Base-by-base conservation (phyloP, 176 grass and related monocot species). In the sorghum (Sorghum bicolor) region DNA sequence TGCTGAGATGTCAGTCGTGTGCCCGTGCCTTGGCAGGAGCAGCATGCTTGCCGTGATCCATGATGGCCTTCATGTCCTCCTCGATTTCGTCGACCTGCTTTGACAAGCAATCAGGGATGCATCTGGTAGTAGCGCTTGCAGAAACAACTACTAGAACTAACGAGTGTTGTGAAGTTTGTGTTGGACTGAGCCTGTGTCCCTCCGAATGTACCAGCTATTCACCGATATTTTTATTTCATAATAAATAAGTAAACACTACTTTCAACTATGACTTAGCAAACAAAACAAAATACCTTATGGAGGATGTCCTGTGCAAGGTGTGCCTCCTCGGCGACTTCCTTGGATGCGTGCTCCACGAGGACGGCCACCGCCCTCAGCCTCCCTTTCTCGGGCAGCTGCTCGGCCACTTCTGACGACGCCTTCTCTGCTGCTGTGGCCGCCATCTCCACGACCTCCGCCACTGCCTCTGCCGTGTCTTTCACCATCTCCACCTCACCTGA, bases 401-500 rank as follows among this genome's bases (percentile, higher is more conserved):
- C 86, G 0, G 71, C 86, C 58, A 89, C 79, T 78, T 94, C 43
- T 8, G 89, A 76, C 20, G 90, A 89, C 8, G 70, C 70, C 72
- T 86, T 91, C 82, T 93, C 95, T 5, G 72, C 76, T n/a, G 32
- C 87, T 0, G 57, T 64, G 4, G 92, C 92, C 4, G 86, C 79
- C 24, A 88, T 86, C 80, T 97, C 95, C 37, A 93, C 75, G 1
- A 78, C 70, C 63, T 92, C 88, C 6, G 88, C 88, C 13, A 79
- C 79, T 2, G 32, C 87, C 66, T 94, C 91, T 8, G 83, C 67
- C 5, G 48, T 76, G 30, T 89, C 88, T 45, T 84, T 83, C 14
- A 53, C 86, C 70, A 63, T 80, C 72, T 94, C 90, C 71, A 94
- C 63, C 80, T 97, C 88, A 36, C 85, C 94, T 97, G n/a, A 36